phyloP scores from a whole-genome alignment of 768 basidiomycete species.

The Mrakia gelida region DNA sequence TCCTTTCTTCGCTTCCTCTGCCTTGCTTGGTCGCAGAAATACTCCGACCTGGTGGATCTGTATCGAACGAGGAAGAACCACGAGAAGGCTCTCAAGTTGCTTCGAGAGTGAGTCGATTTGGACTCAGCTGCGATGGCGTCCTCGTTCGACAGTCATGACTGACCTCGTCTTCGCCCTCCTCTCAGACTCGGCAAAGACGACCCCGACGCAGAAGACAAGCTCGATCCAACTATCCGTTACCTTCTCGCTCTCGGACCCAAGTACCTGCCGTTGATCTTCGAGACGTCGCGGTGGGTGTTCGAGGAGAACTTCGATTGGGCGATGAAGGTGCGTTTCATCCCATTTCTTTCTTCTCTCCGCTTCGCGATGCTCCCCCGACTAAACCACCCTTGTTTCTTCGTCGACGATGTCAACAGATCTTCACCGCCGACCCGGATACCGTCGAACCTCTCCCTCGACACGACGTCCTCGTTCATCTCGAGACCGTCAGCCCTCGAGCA shows the following conservation, averaged over 20 bases:
- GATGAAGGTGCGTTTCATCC: constrained; percentile 59
- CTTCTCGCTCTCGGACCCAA: constrained; percentile 83
- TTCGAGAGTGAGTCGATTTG: constrained; percentile 64
- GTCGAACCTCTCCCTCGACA: constrained; percentile 73
- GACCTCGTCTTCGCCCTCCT: background rate
- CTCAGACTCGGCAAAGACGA: constrained; percentile 72
- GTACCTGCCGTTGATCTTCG: constrained; percentile 74
- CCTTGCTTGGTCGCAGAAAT: constrained; percentile 60
- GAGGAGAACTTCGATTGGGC: constrained; percentile 66
- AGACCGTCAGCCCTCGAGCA: constrained; percentile 55
- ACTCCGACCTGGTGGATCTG: constrained; percentile 78
- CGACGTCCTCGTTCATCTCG: constrained; percentile 71
- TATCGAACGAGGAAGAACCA: constrained; percentile 98
- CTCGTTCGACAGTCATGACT: background rate
- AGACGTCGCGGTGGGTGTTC: constrained; percentile 79
- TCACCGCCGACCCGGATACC: constrained; percentile 77
- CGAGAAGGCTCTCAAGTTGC: constrained; percentile 70
- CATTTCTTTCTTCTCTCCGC: background rate
- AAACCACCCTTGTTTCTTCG: too few species aligned
- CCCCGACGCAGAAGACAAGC: constrained; percentile 69
- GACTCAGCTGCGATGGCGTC: background rate
- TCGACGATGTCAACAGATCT: constrained; percentile 65
- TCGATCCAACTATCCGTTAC: constrained; percentile 78
- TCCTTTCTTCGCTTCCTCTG: background rate
- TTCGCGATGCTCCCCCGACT: too few species aligned